Conservation (phyloP, 352 stramenopile species). For the Phytopythium vexans region DNA sequence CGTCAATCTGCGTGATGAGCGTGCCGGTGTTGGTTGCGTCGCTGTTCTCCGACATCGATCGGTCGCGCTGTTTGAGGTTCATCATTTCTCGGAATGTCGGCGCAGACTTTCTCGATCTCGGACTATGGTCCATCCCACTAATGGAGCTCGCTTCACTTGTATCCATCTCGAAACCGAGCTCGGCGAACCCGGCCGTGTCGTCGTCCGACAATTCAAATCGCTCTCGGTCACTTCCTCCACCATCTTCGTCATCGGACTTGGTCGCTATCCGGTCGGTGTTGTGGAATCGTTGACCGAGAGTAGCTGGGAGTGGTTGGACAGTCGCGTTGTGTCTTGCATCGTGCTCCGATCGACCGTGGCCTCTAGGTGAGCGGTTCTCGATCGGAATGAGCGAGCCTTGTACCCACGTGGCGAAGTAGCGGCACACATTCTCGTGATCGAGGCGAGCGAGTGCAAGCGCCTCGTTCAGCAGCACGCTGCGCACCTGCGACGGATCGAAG, state of each 20-base stretch:
- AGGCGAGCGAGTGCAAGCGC: slow-evolving; percentile 90
- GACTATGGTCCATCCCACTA: too few relatives aligned
- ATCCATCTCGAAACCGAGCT: slow-evolving; percentile 63
- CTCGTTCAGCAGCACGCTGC: slow-evolving; percentile 92
- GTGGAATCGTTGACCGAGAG: too few relatives aligned
- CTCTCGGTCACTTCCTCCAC: background rate
- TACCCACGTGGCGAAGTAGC: slow-evolving; percentile 90
- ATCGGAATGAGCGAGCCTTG: slow-evolving; percentile 61
- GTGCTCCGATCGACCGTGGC: background rate
- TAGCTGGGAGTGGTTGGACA: too few relatives aligned
- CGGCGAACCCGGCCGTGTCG: slow-evolving; percentile 24
- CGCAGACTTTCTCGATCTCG: too few relatives aligned
- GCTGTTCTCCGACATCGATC: background rate
- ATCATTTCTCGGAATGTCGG: background rate
- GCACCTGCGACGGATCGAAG: slow-evolving; percentile 74
- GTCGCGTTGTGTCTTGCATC: too few relatives aligned
- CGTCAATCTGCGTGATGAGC: slow-evolving; percentile 73
- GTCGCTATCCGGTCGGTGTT: slow-evolving; percentile 4
- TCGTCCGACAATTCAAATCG: background rate
- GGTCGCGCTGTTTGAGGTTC: background rate
- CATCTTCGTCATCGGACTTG: slow-evolving; percentile 3
- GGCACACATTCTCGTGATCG: slow-evolving; percentile 93
- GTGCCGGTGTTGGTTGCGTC: slow-evolving; percentile 1
- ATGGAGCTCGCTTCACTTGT: background rate
- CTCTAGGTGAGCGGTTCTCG: slow-evolving; percentile 13